A percentile compares a stretch with the other conserved stretches of the same genome.
phyloP scores from a whole-genome alignment of 2,329 filamentous ascomycete species.

The Pleurostoma richardsiae region DNA sequence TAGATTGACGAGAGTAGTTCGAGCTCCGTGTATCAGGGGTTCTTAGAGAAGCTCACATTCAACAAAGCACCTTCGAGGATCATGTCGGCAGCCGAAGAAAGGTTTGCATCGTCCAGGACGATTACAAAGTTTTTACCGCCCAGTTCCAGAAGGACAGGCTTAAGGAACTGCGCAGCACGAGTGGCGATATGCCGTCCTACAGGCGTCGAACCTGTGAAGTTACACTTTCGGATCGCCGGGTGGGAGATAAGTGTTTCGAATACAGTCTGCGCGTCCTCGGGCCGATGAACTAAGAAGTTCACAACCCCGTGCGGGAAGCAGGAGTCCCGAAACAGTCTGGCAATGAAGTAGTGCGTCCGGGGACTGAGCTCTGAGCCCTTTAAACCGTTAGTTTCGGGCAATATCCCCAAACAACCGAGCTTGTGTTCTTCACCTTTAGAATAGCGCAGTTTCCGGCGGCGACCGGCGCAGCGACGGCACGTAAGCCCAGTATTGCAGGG shows the following conservation, averaged over 20 bases:
- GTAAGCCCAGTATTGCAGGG: neutral
- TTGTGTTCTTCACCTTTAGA: neutral
- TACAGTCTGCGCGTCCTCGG: neutral
- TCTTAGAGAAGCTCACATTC: neutral
- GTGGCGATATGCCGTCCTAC: neutral
- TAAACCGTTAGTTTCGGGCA: no score
- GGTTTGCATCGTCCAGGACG: constrained; percentile 1
- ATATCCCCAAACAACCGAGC: no score
- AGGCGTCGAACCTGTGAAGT: constrained; percentile 1
- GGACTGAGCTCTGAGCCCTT: neutral
- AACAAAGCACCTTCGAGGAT: neutral
- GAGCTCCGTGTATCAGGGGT: no score
- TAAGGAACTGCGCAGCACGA: neutral
- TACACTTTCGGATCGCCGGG: constrained; percentile 1
- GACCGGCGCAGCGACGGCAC: neutral
- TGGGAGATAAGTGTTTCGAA: neutral
- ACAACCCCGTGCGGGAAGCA: constrained; percentile 72
- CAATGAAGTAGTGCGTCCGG: constrained; percentile 32
- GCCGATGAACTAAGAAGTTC: constrained; percentile 49
- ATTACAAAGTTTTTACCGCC: constrained; percentile 2
- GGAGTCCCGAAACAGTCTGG: constrained; percentile 58
- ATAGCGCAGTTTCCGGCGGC: neutral
- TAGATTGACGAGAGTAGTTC: no score
- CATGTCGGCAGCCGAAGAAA: neutral
- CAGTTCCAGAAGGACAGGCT: constrained; percentile 1